Evolutionary conservation across 2,329 filamentous ascomycete species (phyloP), one percentile per base, ranked within the genome.

Genomic region (Rutstroemia sp.): DNA sequence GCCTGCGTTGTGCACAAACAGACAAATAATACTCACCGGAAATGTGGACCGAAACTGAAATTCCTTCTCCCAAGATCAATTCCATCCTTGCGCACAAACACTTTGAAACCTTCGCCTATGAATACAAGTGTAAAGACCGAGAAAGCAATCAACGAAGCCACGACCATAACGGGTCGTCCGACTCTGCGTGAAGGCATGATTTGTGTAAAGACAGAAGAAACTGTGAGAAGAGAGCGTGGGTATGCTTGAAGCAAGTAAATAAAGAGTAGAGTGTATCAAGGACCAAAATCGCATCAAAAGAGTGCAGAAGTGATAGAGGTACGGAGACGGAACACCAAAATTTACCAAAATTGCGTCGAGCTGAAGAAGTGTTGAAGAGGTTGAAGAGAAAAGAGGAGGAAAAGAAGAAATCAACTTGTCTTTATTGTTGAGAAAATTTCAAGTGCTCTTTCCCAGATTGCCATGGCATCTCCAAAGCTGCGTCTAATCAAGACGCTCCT

Each of bases 121-220:
- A 60, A 63, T 42, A 67, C 55, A n/a, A 66, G 41, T 17, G 60
- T 52, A 12, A 66, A 44, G 25, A 67, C 59, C 1, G 63, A 61
- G 34, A 67, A 46, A 7, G 37, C 54, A 51, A 65, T 63, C 19
- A 66, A 56, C 6, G 60, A 19, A 14, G 51, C 17, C 34, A 65
- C 60, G 2, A 58, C 57, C 17, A 58, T 21, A 19, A 61, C 44
- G 10, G 54, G 57, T 12, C 54, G 37, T 17, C 58, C 44, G 12
- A 62, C 54, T 27, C 59, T 60, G 44, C 60, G 63, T 47, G 59
- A 60, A 58, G 57, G 61, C 64, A 66, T 67, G 41, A 48, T 48
- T 14, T 30, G 44, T 19, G 45, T n/a, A 42, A 53, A 50, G 23
- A 17, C 37, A 54, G 50, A 49, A 47, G 38, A 54, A 39, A 50